Evolutionary conservation across 1,284 basidiomycete species (phyloP).

Genomic region (Leccinum huronense): DNA sequence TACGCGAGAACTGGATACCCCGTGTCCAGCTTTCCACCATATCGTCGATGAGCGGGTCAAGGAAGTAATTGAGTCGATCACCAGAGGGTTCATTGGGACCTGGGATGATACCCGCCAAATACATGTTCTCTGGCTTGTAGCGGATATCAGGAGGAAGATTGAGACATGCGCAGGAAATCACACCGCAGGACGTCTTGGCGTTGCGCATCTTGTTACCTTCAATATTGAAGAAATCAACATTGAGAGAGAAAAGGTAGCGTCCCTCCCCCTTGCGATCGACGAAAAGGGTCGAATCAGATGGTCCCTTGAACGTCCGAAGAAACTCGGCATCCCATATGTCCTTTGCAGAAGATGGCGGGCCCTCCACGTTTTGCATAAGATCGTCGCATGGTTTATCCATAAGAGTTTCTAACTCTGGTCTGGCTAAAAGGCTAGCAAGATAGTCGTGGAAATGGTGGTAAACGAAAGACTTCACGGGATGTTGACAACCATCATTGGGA

Average conservation of each 20-base stretch:
- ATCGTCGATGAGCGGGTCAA: neutral
- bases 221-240: conserved; percentile 1
- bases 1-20: neutral
- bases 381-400: conserved; percentile 2
- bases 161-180: neutral
- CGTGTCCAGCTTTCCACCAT: neutral
- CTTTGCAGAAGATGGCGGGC: neutral
- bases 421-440: neutral
- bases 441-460: conserved; percentile 1
- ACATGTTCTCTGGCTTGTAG: neutral
- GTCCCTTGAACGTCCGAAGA: neutral
- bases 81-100: neutral
- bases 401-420: neutral
- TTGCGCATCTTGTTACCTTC: neutral
- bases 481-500: neutral
- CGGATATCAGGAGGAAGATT: neutral
- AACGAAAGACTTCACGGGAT: neutral
- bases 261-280: neutral
- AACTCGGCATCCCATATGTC: conserved; percentile 1
- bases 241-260: neutral
- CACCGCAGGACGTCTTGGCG: neutral
- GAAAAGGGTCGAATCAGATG: neutral
- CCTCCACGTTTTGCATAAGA: neutral
- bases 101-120: neutral
- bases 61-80: neutral